phyloP scores from a whole-genome alignment of 2,329 filamentous ascomycete genomes.

The Monosporascus sp. region DNA sequence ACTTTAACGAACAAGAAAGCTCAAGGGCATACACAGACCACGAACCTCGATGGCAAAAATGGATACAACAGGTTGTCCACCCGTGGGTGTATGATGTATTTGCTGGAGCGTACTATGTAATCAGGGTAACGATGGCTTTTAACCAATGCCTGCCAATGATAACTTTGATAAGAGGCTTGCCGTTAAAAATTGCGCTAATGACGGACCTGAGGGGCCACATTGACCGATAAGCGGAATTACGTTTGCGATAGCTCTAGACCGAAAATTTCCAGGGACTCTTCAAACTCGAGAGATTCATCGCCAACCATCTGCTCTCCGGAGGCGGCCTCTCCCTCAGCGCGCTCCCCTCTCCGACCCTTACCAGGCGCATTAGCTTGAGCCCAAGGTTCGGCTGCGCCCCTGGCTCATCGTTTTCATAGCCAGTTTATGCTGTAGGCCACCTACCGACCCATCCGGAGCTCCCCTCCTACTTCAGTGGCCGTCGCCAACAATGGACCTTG shows the following conservation, averaged over 20 bases:
- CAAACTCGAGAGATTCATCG: neutral
- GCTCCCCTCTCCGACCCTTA: neutral
- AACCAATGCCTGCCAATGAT: too few relatives aligned
- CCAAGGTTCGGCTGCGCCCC: neutral
- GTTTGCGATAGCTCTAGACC: neutral
- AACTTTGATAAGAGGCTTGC: too few relatives aligned
- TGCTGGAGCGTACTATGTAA: too few relatives aligned
- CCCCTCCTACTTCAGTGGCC: conserved; percentile 1
- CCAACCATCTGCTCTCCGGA: neutral
- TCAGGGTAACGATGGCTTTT: too few relatives aligned
- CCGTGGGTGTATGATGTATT: too few relatives aligned
- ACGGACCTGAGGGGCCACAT: too few relatives aligned
- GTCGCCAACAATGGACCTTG: conserved; percentile 21
- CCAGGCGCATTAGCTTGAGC: neutral
- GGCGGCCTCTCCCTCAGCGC: neutral
- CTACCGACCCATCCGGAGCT: conserved; percentile 10
- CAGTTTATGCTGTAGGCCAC: neutral
- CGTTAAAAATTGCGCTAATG: too few relatives aligned
- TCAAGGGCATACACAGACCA: too few relatives aligned
- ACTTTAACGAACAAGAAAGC: too few relatives aligned
- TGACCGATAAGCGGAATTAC: too few relatives aligned
- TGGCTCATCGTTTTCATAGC: neutral
- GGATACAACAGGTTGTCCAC: too few relatives aligned
- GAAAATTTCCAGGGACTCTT: neutral
- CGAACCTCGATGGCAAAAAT: too few relatives aligned